Evolutionary conservation across 1,284 basidiomycete species (phyloP).

Genomic region (Moniliella sp.): DNA sequence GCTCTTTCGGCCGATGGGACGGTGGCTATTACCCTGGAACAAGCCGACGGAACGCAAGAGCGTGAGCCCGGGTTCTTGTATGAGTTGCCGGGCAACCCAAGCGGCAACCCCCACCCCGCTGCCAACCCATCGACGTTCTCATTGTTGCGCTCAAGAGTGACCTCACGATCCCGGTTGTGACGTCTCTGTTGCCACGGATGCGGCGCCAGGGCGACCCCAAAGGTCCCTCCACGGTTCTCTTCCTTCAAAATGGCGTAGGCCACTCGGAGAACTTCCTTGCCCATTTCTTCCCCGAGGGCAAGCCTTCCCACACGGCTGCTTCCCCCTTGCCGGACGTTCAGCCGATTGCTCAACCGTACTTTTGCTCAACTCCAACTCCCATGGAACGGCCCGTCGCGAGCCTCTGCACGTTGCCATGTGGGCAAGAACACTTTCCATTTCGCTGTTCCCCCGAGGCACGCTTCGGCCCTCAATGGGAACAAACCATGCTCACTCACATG

Average conservation of each 20-base stretch:
- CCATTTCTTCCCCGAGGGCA: no score
- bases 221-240: not conserved
- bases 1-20: no score
- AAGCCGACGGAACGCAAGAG: no score
- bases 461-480: not conserved
- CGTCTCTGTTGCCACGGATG: not conserved
- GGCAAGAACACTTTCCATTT: not conserved
- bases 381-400: not conserved
- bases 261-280: not conserved
- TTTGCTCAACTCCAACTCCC: not conserved
- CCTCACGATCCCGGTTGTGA: not conserved
- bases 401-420: not conserved
- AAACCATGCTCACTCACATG: not conserved
- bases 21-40: no score
- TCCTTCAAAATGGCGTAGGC: not conserved
- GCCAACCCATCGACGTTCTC: not conserved
- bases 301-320: no score
- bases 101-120: no score
- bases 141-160: not conserved
- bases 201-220: not conserved
- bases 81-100: no score
- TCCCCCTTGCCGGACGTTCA: no score
- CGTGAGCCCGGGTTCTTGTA: no score
- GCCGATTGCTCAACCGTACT: not conserved
- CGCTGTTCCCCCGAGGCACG: not conserved